These are phyloP conservation scores for Alternaria sp. DNA, from an alignment of 2,329 filamentous ascomycete species.

Conservation along the genomic window DNA sequence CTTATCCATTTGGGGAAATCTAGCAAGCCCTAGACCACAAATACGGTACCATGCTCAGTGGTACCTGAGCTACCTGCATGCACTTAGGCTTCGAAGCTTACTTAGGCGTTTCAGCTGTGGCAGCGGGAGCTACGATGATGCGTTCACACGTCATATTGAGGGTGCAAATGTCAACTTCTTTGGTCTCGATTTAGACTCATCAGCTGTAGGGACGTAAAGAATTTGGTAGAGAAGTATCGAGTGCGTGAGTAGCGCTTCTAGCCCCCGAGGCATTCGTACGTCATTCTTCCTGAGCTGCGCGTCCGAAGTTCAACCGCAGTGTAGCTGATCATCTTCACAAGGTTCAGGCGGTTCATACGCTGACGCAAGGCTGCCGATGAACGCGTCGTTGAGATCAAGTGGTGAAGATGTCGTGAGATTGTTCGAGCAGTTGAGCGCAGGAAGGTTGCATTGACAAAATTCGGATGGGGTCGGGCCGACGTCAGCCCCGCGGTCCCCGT, in stretches of 20 bases:
- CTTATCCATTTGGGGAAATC: neutral
- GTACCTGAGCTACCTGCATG: constrained; percentile 10
- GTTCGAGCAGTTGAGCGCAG: neutral
- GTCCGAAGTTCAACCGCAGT: neutral
- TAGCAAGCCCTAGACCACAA: constrained; percentile 1
- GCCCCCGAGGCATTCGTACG: neutral
- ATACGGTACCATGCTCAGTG: neutral
- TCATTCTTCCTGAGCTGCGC: neutral
- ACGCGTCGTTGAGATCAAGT: neutral
- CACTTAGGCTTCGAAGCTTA: neutral
- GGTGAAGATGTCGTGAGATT: too few relatives aligned
- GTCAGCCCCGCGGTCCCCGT: neutral
- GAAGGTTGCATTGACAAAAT: neutral
- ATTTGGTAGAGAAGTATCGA: constrained; percentile 6
- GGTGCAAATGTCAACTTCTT: neutral
- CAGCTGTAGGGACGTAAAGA: neutral
- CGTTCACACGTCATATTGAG: constrained; percentile 8
- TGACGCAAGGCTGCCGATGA: neutral
- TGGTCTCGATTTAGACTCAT: neutral
- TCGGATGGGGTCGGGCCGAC: neutral
- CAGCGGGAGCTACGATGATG: constrained; percentile 2
- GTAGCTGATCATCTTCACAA: neutral
- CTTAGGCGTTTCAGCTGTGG: constrained; percentile 1
- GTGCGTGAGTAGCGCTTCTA: constrained; percentile 7
- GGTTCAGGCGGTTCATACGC: neutral